Evolutionary conservation across 257 asterid species (phyloP).

Genomic region (Nemophila menziesii): DNA sequence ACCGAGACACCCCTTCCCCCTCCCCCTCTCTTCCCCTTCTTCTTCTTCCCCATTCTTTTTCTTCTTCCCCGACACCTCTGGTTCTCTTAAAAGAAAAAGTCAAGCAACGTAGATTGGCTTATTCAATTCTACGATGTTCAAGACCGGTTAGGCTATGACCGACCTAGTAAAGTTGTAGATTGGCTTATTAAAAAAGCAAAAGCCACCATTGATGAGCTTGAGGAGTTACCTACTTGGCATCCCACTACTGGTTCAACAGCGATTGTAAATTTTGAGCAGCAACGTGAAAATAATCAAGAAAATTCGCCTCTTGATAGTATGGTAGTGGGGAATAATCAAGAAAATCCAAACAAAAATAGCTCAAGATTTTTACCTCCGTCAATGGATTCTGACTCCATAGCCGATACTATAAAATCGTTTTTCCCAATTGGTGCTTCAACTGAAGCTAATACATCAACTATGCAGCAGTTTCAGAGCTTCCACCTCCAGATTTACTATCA

Average conservation of each 20-base stretch:
- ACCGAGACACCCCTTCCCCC: too few relatives aligned
- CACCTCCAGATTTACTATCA: conserved; percentile 43
- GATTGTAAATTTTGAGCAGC: conserved; percentile 17
- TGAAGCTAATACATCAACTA: conserved; percentile 43
- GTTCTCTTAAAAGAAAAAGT: too few relatives aligned
- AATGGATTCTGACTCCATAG: conserved; percentile 63
- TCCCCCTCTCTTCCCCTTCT: too few relatives aligned
- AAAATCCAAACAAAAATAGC: conserved; percentile 17
- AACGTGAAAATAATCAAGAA: conserved; percentile 13
- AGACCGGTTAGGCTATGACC: conserved; percentile 95
- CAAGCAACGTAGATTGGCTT: too few relatives aligned
- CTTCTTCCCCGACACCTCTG: too few relatives aligned
- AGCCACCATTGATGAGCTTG: conserved; percentile 86
- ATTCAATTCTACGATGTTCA: conserved; percentile 96
- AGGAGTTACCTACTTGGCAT: conserved; percentile 87
- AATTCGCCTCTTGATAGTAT: too few relatives aligned
- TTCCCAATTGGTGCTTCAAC: conserved; percentile 69
- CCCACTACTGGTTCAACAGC: conserved; percentile 42
- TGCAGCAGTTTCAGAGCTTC: conserved; percentile 72
- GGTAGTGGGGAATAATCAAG: too few relatives aligned
- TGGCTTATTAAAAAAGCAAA: conserved; percentile 93
- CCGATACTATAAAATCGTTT: conserved; percentile 79
- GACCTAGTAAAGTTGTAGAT: conserved; percentile 98
- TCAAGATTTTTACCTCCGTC: conserved; percentile 67
- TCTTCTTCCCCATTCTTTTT: too few relatives aligned